phyloP scores from a whole-genome alignment of 176 grass and related monocot genomes.

The Eleusine indica region DNA sequence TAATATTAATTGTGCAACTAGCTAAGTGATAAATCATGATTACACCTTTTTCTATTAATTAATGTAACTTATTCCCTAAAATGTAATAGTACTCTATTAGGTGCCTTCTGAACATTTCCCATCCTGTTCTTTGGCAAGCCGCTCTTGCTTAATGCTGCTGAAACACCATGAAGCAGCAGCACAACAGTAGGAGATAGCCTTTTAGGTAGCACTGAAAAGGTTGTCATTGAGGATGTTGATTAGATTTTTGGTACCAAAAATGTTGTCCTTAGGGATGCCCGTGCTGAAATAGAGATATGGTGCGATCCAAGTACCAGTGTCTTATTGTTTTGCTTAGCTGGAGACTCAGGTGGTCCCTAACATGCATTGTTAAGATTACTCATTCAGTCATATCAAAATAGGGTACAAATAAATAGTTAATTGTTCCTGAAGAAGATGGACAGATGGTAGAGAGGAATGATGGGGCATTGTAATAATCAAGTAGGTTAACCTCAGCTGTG shows the following conservation, averaged over 20 bases:
- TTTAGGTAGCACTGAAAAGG: slow-evolving; percentile 10
- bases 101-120: background rate
- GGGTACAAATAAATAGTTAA: background rate
- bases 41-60: background rate
- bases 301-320: slow-evolving; percentile 5
- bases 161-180: background rate
- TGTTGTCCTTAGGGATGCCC: background rate
- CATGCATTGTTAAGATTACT: slow-evolving; percentile 27
- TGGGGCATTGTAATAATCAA: background rate
- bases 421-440: slow-evolving; percentile 14
- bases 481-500: slow-evolving; percentile 3
- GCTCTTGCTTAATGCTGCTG: slow-evolving; percentile 12
- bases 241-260: background rate
- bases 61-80: background rate
- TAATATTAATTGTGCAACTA: background rate
- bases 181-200: background rate
- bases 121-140: background rate
- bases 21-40: background rate
- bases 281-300: background rate
- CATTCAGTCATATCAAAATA: slow-evolving; percentile 16
- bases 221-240: background rate
- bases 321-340: slow-evolving; percentile 8
- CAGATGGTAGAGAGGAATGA: slow-evolving; percentile 23
- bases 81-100: background rate
- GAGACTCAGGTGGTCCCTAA: background rate